Evolutionary conservation across 208 protist species (phyloP), one percentile per base, ranked within the genome.

Genomic region (Strigomonas culicis): DNA sequence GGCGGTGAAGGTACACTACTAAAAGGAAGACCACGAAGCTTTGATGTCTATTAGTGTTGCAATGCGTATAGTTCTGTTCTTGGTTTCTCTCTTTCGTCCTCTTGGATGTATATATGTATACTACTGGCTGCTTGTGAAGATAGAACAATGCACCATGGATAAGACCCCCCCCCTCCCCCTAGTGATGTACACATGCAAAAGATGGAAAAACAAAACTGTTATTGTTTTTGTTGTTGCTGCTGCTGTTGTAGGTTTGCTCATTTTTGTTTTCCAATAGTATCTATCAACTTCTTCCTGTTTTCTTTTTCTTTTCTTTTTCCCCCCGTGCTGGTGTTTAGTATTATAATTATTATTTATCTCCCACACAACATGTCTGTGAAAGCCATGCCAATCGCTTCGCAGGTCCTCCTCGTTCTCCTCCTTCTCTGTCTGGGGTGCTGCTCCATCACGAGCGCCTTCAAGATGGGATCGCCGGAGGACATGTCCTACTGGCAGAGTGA

Each of bases 401-500:
- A 70, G 32, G 25, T 49, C 49, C n/a, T 60, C 25, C 63, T 72
- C 55, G 39, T 70, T 4, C 28, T 74, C 27, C 24, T 58, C 60
- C 36, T n/a, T 41, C 62, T 36, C 21, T 39, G 52, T 21, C 4
- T 58, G 2, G 2, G n/a, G 11, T 17, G 6, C 21, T 36, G 11
- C 52, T 58, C 52, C 52, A 17, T 28, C 6, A 32, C 52, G 28
- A 15, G 46, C 46, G 46, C 15, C n/a, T 4, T 11, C 6, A 39
- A 39, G 32, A 4, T 21, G 17, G 43, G 17, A 3, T 30, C 27
- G 4, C 55, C 55, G 17, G 71, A 51, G 32, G 59, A 70, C 46
- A 62, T 62, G 30, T 69, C 66, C 57, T 80, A 75, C 72, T 77
- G 63, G 68, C 70, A 63, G 8, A 64, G 75, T 22, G 68, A 86